phyloP scores from a whole-genome alignment of 2,329 filamentous ascomycete genomes.

The Pseudonectria foliicola region DNA sequence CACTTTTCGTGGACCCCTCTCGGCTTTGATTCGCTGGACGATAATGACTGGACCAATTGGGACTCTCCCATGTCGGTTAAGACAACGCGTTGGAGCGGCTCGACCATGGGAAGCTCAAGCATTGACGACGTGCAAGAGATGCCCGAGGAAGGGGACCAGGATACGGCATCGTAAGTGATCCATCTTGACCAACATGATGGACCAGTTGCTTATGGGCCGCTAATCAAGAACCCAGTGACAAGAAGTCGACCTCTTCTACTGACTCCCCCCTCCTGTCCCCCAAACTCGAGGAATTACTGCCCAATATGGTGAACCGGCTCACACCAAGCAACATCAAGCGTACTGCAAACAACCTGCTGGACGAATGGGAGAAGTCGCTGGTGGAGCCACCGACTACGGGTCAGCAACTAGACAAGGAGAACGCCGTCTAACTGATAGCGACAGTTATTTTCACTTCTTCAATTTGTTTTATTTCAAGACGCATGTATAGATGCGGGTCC shows the following conservation, averaged over 20 bases:
- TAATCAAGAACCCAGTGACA: slow-evolving; percentile 22
- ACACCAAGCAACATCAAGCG: slow-evolving; percentile 71
- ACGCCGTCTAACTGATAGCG: slow-evolving; percentile 16
- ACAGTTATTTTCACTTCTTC: slow-evolving; percentile 9
- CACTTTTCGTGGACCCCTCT: slow-evolving; percentile 55
- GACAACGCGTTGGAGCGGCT: slow-evolving; percentile 58
- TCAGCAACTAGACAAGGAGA: slow-evolving; percentile 26
- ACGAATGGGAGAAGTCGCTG: slow-evolving; percentile 73
- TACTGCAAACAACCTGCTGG: slow-evolving; percentile 80
- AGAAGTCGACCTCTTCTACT: slow-evolving; percentile 22
- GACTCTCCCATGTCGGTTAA: slow-evolving; percentile 49
- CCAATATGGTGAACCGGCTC: slow-evolving; percentile 64
- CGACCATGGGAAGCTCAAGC: slow-evolving; percentile 39
- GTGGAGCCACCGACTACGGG: slow-evolving; percentile 22
- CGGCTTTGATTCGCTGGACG: slow-evolving; percentile 49
- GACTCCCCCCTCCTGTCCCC: slow-evolving; percentile 29
- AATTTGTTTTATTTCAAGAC: slow-evolving; percentile 14
- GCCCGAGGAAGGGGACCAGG: slow-evolving; percentile 42
- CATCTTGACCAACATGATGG: slow-evolving; percentile 1
- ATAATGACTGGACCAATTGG: slow-evolving; percentile 61
- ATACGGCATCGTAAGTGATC: slow-evolving; percentile 40
- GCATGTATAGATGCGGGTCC: slow-evolving; percentile 12
- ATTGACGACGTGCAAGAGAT: slow-evolving; percentile 38
- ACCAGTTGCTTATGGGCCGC: background rate
- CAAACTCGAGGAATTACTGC: slow-evolving; percentile 51